phyloP scores from a whole-genome alignment of 352 stramenopile genomes.

The Globisporangium paroecandrum region DNA sequence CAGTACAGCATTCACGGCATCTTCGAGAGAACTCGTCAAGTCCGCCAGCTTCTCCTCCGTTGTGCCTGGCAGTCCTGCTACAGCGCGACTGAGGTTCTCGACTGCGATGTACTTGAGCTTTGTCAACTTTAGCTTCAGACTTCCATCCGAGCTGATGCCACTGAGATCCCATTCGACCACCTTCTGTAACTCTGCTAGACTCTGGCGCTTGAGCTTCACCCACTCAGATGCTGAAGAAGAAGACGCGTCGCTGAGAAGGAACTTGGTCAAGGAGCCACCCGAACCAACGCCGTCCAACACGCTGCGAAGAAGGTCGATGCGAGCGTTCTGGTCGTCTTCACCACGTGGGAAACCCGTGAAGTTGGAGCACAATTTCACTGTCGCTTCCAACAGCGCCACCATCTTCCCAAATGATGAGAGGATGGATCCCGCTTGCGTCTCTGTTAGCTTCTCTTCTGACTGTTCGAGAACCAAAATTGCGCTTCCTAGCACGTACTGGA shows the following conservation, averaged over 20 bases:
- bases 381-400: slow-evolving; percentile 22
- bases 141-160: slow-evolving; percentile 36
- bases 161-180: slow-evolving; percentile 46
- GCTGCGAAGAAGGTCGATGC: slow-evolving; percentile 37
- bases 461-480: slow-evolving; percentile 25
- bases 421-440: slow-evolving; percentile 22
- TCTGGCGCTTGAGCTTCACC: slow-evolving; percentile 29
- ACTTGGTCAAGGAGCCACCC: slow-evolving; percentile 26
- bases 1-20: slow-evolving; percentile 24
- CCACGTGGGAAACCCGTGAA: slow-evolving; percentile 35
- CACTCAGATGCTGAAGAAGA: slow-evolving; percentile 21
- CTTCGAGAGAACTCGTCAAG: slow-evolving; percentile 20
- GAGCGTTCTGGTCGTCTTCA: slow-evolving; percentile 38
- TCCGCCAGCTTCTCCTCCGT: background rate
- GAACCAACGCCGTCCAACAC: slow-evolving; percentile 40
- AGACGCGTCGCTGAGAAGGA: slow-evolving; percentile 22
- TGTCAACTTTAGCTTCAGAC: slow-evolving; percentile 36
- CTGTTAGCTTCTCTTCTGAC: background rate
- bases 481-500: slow-evolving; percentile 41
- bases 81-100: slow-evolving; percentile 33
- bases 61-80: slow-evolving; percentile 28
- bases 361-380: slow-evolving; percentile 27
- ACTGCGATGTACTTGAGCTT: slow-evolving; percentile 38
- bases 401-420: slow-evolving; percentile 32
- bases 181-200: slow-evolving; percentile 25